phyloP scores from a whole-genome alignment of 2,329 filamentous ascomycete genomes.

The Penicillium sp. region DNA sequence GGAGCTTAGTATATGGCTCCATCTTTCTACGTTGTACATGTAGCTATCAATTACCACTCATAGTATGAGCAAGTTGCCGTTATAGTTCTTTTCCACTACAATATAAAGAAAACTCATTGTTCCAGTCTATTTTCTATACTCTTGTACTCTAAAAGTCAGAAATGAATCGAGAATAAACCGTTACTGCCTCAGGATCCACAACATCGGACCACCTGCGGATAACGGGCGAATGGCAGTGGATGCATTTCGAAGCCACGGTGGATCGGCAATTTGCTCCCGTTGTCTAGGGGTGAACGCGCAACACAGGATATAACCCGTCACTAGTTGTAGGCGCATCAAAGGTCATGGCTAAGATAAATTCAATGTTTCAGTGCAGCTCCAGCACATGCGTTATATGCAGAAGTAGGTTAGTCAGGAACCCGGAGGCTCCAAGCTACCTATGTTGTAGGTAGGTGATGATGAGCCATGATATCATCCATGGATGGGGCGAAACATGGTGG shows the following conservation, averaged over 20 bases:
- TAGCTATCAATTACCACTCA: neutral
- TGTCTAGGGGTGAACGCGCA: slow-evolving; percentile 4
- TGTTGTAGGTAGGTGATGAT: slow-evolving; percentile 21
- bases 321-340: neutral
- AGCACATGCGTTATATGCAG: neutral
- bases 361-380: neutral
- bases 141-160: neutral
- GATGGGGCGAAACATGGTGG: neutral
- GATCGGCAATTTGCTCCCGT: slow-evolving; percentile 14
- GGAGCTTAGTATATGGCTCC: neutral
- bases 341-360: neutral
- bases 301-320: neutral
- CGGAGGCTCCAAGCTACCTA: neutral
- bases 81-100: neutral
- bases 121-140: neutral
- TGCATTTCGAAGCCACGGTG: slow-evolving; percentile 24
- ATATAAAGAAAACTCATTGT: neutral
- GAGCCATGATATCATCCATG: slow-evolving; percentile 22
- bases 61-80: neutral
- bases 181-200: slow-evolving; percentile 22
- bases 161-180: slow-evolving; percentile 7
- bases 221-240: slow-evolving; percentile 17
- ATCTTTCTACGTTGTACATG: neutral
- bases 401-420: neutral
- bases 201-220: slow-evolving; percentile 10